Percentiles rank a stretch among this genome's conserved stretches.
Conservation (phyloP, 2,329 filamentous ascomycete genomes). For the Monilinia vaccinii-corymbosi region DNA sequence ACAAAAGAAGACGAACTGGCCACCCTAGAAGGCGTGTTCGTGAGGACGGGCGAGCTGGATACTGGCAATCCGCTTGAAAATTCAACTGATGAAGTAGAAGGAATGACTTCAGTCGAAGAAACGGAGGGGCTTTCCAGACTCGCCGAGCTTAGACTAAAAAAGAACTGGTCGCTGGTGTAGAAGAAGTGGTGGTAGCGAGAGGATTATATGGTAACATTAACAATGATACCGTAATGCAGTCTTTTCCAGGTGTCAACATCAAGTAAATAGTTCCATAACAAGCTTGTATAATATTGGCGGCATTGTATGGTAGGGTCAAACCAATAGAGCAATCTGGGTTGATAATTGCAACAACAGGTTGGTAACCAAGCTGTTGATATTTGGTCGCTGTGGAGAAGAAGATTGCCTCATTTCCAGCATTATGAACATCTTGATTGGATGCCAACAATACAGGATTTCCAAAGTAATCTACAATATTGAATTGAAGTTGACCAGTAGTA, state of each 20-base stretch:
- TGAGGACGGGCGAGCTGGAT: constrained; percentile 3
- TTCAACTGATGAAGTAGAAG: constrained; percentile 3
- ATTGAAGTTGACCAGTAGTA: constrained; percentile 12
- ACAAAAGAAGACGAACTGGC: background rate
- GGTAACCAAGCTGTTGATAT: constrained; percentile 6
- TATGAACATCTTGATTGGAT: constrained; percentile 15
- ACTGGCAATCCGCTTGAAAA: background rate
- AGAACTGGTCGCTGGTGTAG: background rate
- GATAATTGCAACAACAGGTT: constrained; percentile 12
- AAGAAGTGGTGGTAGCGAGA: background rate
- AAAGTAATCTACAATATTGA: constrained; percentile 11
- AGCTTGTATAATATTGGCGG: constrained; percentile 6
- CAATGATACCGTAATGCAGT: background rate
- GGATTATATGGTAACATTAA: constrained; percentile 4
- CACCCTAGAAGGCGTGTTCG: background rate
- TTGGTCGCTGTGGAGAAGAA: constrained; percentile 12
- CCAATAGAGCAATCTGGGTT: constrained; percentile 13
- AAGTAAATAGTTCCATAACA: constrained; percentile 6
- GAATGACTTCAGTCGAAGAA: background rate
- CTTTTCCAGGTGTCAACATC: background rate
- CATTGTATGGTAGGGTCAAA: constrained; percentile 13
- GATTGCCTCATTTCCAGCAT: constrained; percentile 14
- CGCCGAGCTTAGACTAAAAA: constrained; percentile 10
- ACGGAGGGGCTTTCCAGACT: constrained; percentile 1
- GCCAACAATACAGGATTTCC: constrained; percentile 11